A percentile compares a stretch with the other conserved stretches of the same genome.
Evolutionary conservation across 257 asterid species (phyloP).

Genomic region (Petunia axillaris): DNA sequence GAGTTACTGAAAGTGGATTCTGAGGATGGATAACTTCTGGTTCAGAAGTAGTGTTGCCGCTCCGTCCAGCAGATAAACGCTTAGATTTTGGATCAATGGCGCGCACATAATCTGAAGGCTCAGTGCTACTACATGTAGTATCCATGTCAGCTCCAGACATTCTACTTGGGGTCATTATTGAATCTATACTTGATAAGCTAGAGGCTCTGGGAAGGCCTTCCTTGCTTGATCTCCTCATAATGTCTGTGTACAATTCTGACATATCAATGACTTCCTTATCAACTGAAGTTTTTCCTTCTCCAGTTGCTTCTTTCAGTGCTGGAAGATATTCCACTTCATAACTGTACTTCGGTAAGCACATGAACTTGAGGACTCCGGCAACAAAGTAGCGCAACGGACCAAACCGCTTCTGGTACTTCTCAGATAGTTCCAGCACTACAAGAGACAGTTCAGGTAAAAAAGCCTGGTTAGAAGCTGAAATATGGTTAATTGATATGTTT

Average conservation of each 20-base stretch:
- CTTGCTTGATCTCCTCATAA: conserved; percentile 91
- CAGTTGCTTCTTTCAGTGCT: conserved; percentile 52
- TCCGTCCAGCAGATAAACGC: conserved; percentile 80
- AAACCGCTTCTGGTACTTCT: conserved; percentile 86
- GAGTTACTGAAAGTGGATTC: conserved; percentile 71
- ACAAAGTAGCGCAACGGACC: conserved; percentile 96
- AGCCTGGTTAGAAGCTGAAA: neutral
- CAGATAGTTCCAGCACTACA: conserved; percentile 94
- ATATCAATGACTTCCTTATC: conserved; percentile 67
- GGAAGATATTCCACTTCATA: conserved; percentile 94
- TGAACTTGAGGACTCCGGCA: conserved; percentile 90
- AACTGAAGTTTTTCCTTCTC: conserved; percentile 52
- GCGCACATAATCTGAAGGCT: conserved; percentile 93
- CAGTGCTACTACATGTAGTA: conserved; percentile 79
- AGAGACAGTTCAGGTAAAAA: conserved; percentile 22
- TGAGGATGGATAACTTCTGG: conserved; percentile 95
- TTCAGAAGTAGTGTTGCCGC: conserved; percentile 58
- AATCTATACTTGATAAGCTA: conserved; percentile 93
- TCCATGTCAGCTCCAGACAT: conserved; percentile 74
- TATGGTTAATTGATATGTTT: neutral
- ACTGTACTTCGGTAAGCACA: conserved; percentile 92
- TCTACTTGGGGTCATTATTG: conserved; percentile 88
- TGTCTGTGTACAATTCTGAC: conserved; percentile 87
- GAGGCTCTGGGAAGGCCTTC: conserved; percentile 97
- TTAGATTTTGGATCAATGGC: conserved; percentile 92